Evolutionary conservation across 257 asterid species (phyloP).

Genomic region (Nicotiana otophora): DNA sequence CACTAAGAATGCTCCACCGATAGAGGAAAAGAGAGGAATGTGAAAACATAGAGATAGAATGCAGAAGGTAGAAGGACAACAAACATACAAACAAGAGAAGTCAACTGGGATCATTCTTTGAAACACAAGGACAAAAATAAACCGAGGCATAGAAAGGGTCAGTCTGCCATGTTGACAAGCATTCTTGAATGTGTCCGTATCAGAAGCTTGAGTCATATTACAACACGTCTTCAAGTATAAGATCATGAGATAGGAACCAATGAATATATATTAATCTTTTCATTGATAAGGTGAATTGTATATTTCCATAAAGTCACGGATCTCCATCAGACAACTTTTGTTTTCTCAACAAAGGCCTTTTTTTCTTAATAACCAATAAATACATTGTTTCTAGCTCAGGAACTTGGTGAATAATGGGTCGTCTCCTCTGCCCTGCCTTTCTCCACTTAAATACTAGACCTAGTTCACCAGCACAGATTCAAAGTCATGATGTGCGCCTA

Average conservation of each 20-base stretch:
- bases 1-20: neutral
- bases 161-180: neutral
- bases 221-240: neutral
- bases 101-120: neutral
- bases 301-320: no score
- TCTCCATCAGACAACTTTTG: neutral
- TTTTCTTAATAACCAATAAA: neutral
- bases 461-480: neutral
- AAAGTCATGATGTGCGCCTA: neutral
- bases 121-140: neutral
- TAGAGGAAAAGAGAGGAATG: neutral
- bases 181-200: neutral
- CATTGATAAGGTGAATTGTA: no score
- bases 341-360: neutral
- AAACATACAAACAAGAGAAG: neutral
- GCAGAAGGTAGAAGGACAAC: neutral
- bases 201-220: neutral
- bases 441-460: neutral
- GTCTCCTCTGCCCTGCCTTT: neutral
- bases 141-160: neutral
- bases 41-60: neutral
- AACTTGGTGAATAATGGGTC: neutral
- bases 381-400: neutral
- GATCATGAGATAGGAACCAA: neutral
- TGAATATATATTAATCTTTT: neutral